Evolutionary conservation across 1,139 yeast species (phyloP).

Genomic region (Saccharomyces hybrid): DNA sequence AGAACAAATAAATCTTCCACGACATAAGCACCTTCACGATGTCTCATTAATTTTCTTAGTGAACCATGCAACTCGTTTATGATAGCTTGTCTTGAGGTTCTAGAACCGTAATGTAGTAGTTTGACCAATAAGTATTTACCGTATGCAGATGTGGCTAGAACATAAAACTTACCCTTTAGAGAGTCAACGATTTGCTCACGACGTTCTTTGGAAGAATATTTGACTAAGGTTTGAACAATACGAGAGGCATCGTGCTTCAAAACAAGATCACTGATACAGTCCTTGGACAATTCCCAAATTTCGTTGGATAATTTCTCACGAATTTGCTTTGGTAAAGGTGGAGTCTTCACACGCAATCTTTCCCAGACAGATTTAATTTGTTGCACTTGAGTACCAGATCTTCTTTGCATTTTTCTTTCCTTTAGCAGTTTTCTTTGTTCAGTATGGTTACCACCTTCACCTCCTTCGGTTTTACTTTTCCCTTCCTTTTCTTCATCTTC

Average conservation of each 20-base stretch:
- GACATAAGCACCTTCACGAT: slow-evolving; percentile 97
- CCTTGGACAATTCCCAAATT: slow-evolving; percentile 76
- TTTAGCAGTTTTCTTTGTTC: slow-evolving; percentile 73
- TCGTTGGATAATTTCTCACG: slow-evolving; percentile 77
- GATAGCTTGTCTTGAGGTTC: slow-evolving; percentile 64
- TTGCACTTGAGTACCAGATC: slow-evolving; percentile 78
- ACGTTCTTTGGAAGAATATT: slow-evolving; percentile 74
- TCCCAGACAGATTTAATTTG: slow-evolving; percentile 88
- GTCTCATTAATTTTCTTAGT: slow-evolving; percentile 87
- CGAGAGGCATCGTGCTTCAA: slow-evolving; percentile 95
- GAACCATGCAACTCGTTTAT: slow-evolving; percentile 85
- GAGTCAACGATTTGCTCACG: slow-evolving; percentile 63
- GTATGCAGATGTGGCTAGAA: slow-evolving; percentile 82
- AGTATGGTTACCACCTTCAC: slow-evolving; percentile 62
- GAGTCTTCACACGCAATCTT: slow-evolving; percentile 74
- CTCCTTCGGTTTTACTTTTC: slow-evolving; percentile 13
- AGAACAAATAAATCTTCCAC: slow-evolving; percentile 87
- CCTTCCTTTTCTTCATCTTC: slow-evolving; percentile 18
- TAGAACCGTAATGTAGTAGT: slow-evolving; percentile 84
- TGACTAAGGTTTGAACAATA: slow-evolving; percentile 88
- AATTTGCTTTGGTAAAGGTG: slow-evolving; percentile 69
- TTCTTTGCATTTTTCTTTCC: slow-evolving; percentile 82
- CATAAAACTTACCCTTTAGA: slow-evolving; percentile 69
- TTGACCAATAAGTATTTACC: slow-evolving; percentile 89
- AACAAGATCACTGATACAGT: slow-evolving; percentile 73